Base-by-base conservation (phyloP, 495 filamentous ascomycete genomes). In the Alectoria sarmentosa region DNA sequence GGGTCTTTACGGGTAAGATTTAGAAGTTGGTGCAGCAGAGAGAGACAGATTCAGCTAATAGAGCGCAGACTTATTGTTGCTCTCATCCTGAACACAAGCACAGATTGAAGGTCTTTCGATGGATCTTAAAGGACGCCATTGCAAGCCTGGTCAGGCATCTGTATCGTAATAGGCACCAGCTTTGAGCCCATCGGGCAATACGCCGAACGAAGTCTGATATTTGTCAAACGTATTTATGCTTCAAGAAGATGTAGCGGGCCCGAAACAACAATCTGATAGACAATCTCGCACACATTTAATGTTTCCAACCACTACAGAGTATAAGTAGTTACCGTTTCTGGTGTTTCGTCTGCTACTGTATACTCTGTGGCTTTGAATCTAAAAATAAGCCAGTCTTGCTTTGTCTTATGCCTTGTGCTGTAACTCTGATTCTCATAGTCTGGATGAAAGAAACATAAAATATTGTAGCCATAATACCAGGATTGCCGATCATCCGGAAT, bases 1-100 rank as follows among this genome's bases (percentile, higher is more conserved):
- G 68, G 94, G 94, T 69, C 86, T 99, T 48, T 99, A 99, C 72
- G 95, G 95, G 88, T 95, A 83, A 68, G 88, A 19, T 46, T 21
- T 38, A 17, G 19, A 7, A 30, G 19, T 34, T 36, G n/a, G 4
- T 2, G 8, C 15, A 58, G 49, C n/a, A n/a, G n/a, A 21, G 23
- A 28, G 23, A 42, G 57, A 28, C n/a, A 42, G 41, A 37, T 19
- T 41, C 38, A 26, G 46, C 64, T 69, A 59, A 69, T 59, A 14
- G 19, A 26, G 39, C 38, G 30, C 58, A 72, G 70, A 17, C 70
- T 72, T 17, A 72, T 72, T 61, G 70, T 72, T 37, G 70, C 65
- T 37, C 60, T 72, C n/a, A 72, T 72, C 30, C 65, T 72, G 4
- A 71, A 71, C 34, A 71, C 69, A 46, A 66, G 49, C n/a, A 65